Evolutionary conservation across 2,329 filamentous ascomycete genomes (phyloP), one percentile per base, ranked within the genome.

Genomic region (Polytolypa hystricis): DNA sequence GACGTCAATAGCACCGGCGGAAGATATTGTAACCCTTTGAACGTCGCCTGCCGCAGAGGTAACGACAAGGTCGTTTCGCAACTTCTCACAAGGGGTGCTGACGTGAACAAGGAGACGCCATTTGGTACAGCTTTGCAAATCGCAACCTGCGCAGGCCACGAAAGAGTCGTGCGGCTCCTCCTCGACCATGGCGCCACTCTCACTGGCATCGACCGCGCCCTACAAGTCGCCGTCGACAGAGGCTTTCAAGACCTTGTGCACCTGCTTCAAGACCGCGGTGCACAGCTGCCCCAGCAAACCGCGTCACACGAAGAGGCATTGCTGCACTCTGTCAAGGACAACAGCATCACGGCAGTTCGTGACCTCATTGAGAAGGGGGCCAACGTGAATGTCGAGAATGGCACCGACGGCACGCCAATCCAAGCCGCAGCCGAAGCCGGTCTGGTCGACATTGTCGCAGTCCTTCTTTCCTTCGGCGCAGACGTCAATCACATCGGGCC

Each of bases 381-480:
- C 3, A 27, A 40, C 11, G 16, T 44, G 21, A 26, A 45, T 37
- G 25, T 19, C 12, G 18, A 30, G 20, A 29, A 33, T 5, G 26
- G 30, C n/a, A 27, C 21, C 2, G 11, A 43, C 28, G 29, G 19
- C 11, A 42, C 17, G 9, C 37, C 38, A 21, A 10, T 45, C 5
- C 39, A 51, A 16, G 44, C 43, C 12, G 56, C 57, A 8, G 48
- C 53, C 5, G 42, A 20, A 23, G 25, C 37, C 2, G 49, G 49
- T 5, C 41, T 51, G 18, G 31, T 52, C 25, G 39, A 47, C 5
- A 43, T 61, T 12, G 45, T 58, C 8, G 30, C 49, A 19, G 29
- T 53, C 1, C 48, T 64, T 2, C 33, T 59, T n/a, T 37, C 42
- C n/a, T 38, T 27, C 3, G 51, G 49, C 10, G 51, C 47, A n/a